Conservation (phyloP, 1,139 yeast species). For the Magnusiomyces tetraspermus region DNA sequence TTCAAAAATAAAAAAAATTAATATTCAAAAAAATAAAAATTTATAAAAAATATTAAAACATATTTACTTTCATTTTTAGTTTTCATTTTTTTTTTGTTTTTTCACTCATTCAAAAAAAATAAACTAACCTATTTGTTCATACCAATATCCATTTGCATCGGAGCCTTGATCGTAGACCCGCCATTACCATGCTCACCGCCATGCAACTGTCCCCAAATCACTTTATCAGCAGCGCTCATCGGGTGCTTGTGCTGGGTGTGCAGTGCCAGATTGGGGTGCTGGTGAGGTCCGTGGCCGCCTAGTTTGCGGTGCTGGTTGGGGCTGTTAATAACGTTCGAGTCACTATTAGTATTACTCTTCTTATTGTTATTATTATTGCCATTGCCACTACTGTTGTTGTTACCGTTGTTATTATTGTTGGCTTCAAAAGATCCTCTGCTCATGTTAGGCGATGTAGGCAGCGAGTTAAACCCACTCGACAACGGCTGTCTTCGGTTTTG, state of each 20-base stretch:
- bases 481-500: background rate
- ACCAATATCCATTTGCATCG: background rate
- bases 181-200: background rate
- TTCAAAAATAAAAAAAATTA: too few species aligned
- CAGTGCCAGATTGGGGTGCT: background rate
- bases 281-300: background rate
- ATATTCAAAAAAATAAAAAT: too few species aligned
- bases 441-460: too few species aligned
- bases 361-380: background rate
- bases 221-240: background rate
- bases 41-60: too few species aligned
- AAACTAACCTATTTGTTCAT: background rate
- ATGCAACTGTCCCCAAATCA: slow-evolving; percentile 1
- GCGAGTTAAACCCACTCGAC: background rate
- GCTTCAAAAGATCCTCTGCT: too few species aligned
- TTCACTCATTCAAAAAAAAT: too few species aligned
- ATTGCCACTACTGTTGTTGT: background rate
- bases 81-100: too few species aligned
- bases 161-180: background rate
- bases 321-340: background rate
- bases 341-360: too few species aligned
- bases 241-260: slow-evolving; percentile 1
- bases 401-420: background rate
- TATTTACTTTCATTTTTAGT: too few species aligned
- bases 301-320: background rate